Percentiles rank a stretch among this genome's conserved stretches.
Evolutionary conservation across 345 rosid species (phyloP).

Genomic region (Excoecaria cochinchinensis): DNA sequence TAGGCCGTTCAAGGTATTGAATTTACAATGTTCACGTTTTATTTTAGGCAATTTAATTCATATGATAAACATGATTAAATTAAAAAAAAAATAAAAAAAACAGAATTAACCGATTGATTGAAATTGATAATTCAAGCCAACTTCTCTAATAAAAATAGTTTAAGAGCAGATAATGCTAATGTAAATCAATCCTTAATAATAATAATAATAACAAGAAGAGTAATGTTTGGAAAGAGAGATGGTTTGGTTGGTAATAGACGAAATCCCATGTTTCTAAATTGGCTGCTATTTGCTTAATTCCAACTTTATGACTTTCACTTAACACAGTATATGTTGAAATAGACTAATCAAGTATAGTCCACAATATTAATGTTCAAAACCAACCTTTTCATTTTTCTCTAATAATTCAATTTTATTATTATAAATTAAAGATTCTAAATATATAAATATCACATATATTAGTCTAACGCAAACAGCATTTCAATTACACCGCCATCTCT

Average conservation of each 20-base stretch:
- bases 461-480: constrained; percentile 21
- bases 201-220: too few relatives aligned
- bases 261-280: constrained; percentile 12
- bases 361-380: background rate
- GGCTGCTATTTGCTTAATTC: constrained; percentile 16
- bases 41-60: background rate
- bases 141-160: too few relatives aligned
- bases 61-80: too few relatives aligned
- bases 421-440: too few relatives aligned
- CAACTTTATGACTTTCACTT: constrained; percentile 12
- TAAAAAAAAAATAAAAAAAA: too few relatives aligned
- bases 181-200: too few relatives aligned
- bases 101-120: too few relatives aligned
- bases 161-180: too few relatives aligned
- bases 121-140: too few relatives aligned
- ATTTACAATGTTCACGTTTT: background rate
- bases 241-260: too few relatives aligned
- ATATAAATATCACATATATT: background rate
- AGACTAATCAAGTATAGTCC: background rate
- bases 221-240: too few relatives aligned
- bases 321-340: background rate
- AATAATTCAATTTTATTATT: too few relatives aligned
- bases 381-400: background rate
- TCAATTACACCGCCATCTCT: constrained; percentile 23
- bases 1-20: background rate